Base-by-base conservation (phyloP, 768 basidiomycete genomes). In the Leccinum subgranulosum region DNA sequence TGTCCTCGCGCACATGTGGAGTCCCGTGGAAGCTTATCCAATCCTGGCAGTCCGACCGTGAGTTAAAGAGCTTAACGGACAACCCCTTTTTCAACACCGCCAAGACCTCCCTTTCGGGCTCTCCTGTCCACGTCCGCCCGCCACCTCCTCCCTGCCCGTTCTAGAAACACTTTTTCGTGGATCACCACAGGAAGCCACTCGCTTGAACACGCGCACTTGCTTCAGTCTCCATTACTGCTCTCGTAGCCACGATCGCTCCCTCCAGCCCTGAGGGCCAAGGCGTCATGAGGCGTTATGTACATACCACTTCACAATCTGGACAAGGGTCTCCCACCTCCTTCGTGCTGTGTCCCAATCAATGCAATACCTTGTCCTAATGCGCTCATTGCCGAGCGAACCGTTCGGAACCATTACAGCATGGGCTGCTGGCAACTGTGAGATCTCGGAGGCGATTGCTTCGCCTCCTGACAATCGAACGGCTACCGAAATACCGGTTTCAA, bases 61-160 rank as follows among this genome's bases (percentile, higher is more conserved):
- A 75, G 74, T 71, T 71, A 69, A 76, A 73, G 73, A 77, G 76
- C 69, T 69, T 77, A 76, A 75, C 74, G 73, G 72, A 60, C 68
- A 67, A 43, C 65, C 65, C 65, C 65, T 62, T 65, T 69, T 59
- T 62, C 62, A 63, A 60, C 60, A 68, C 68, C 59, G 63, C 60
- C 59, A 60, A 63, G 58, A 34, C 50, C 27, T 60, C 48, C 28
- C n/a, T 21, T 43, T 43, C 19, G 41, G 41, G 49, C 60, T 56
- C 60, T 56, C 59, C 55, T 65, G 60, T 66, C 60, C 49, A 43
- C 41, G 28, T 43, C 47, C 49, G 28, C 51, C 47, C 31, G 33
- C 27, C 59, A 39, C 45, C 34, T 36, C 19, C 49, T 29, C 34
- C 28, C 53, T 45, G 7, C 55, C 46, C 17, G 17, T 55, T 57